Percentiles rank a stretch among this genome's conserved stretches.
Conservation (phyloP, 1,284 basidiomycete species). For the Mycena sp. region DNA sequence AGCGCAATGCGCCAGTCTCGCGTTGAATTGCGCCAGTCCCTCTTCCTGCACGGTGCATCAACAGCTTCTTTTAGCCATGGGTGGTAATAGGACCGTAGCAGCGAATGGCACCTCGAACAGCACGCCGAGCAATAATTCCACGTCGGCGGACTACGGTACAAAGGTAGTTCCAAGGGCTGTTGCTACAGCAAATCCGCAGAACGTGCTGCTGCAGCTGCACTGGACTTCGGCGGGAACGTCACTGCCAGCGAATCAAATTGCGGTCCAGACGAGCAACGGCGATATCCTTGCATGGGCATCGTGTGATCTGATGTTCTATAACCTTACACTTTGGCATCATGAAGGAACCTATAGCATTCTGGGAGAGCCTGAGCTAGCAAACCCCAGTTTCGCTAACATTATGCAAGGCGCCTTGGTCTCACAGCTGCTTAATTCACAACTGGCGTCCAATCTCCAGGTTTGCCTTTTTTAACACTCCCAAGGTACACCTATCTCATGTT, state of each 20-base stretch:
- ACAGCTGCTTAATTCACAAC: constrained; percentile 15
- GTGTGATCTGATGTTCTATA: constrained; percentile 21
- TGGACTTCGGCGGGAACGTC: not conserved
- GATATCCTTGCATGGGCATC: constrained; percentile 18
- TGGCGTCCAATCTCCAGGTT: constrained; percentile 21
- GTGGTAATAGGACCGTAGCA: no score
- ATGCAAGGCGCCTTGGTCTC: constrained; percentile 22
- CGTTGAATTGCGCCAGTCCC: constrained; percentile 4
- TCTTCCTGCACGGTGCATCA: no score
- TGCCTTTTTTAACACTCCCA: not conserved
- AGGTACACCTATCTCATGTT: not conserved
- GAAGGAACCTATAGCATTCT: constrained; percentile 1
- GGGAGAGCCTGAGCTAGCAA: not conserved
- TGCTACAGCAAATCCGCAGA: constrained; percentile 11
- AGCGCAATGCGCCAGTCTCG: constrained; percentile 15
- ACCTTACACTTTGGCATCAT: constrained; percentile 9
- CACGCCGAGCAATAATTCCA: not conserved
- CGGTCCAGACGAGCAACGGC: not conserved
- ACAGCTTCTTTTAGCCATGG: not conserved
- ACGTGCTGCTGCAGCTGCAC: constrained; percentile 14
- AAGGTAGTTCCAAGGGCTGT: not conserved
- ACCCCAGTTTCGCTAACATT: constrained; percentile 7
- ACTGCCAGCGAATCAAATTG: not conserved
- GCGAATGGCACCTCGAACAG: not conserved
- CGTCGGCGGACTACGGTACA: not conserved